phyloP scores from a whole-genome alignment of 257 asterid species.

The Primulina eburnea region DNA sequence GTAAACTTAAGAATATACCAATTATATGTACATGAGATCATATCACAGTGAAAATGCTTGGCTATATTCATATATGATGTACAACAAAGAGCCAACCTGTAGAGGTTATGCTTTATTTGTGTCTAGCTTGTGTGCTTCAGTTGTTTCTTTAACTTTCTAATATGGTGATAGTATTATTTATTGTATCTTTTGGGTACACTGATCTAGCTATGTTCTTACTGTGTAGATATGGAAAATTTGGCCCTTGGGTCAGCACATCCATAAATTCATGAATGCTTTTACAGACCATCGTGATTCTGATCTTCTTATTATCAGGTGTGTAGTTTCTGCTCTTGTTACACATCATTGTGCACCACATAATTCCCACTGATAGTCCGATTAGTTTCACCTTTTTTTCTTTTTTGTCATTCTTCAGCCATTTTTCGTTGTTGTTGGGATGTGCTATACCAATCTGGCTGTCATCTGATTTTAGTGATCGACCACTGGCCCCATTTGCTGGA shows the following conservation, averaged over 20 bases:
- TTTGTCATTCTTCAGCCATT: conserved; percentile 59
- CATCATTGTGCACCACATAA: conserved; percentile 14
- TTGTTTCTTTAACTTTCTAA: conserved; percentile 4
- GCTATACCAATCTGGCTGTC: conserved; percentile 96
- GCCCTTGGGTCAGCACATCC: conserved; percentile 85
- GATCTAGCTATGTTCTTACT: conserved; percentile 23
- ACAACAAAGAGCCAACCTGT: too few relatives aligned
- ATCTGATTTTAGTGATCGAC: conserved; percentile 77
- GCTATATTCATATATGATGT: neutral
- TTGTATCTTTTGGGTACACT: conserved; percentile 2
- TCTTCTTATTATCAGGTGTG: conserved; percentile 86
- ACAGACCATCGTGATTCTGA: conserved; percentile 99
- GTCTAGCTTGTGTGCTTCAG: conserved; percentile 17
- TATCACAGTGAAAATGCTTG: conserved; percentile 2
- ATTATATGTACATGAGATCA: neutral
- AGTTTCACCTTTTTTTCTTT: conserved; percentile 21
- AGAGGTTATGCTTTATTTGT: neutral
- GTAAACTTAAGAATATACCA: too few relatives aligned
- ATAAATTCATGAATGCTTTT: conserved; percentile 94
- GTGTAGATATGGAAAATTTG: conserved; percentile 88
- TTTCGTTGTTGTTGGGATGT: conserved; percentile 89
- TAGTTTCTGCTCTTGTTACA: conserved; percentile 17
- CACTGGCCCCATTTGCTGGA: conserved; percentile 96
- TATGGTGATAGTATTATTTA: neutral
- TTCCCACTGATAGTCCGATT: conserved; percentile 18